Percentiles rank a stretch among this genome's conserved stretches.
Conservation (phyloP, 495 filamentous ascomycete species). For the Penicillium taxi region DNA sequence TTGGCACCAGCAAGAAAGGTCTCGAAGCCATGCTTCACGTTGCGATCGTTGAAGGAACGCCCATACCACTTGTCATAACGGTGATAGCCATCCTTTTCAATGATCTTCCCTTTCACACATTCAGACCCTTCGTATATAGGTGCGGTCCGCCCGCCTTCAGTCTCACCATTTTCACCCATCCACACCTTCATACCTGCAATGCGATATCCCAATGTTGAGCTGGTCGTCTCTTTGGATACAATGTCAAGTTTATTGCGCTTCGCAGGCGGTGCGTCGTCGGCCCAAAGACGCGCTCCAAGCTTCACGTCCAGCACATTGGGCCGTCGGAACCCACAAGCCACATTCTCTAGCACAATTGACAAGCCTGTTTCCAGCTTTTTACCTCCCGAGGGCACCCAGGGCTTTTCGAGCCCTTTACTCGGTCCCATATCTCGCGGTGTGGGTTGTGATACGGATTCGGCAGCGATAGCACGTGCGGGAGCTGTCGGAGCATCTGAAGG, state of each 20-base stretch:
- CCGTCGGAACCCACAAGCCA: slow-evolving; percentile 68
- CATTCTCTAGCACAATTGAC: slow-evolving; percentile 82
- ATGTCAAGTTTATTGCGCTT: slow-evolving; percentile 77
- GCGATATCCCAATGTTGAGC: slow-evolving; percentile 70
- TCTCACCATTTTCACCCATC: slow-evolving; percentile 51
- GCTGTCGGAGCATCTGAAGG: slow-evolving; percentile 9
- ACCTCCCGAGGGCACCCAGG: slow-evolving; percentile 43
- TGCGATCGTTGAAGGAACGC: slow-evolving; percentile 59
- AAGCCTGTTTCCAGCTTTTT: slow-evolving; percentile 61
- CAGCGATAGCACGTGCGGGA: slow-evolving; percentile 1
- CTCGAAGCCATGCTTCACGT: slow-evolving; percentile 65
- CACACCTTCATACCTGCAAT: slow-evolving; percentile 94
- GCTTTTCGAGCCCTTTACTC: slow-evolving; percentile 16
- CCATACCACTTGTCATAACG: slow-evolving; percentile 88
- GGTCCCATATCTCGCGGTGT: slow-evolving; percentile 1
- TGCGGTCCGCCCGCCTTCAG: slow-evolving; percentile 26
- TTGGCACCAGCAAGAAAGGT: slow-evolving; percentile 63
- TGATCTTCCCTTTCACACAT: slow-evolving; percentile 29
- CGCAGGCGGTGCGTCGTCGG: slow-evolving; percentile 64
- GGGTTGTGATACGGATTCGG: slow-evolving; percentile 5
- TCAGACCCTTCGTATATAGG: slow-evolving; percentile 34
- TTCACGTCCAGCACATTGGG: slow-evolving; percentile 96
- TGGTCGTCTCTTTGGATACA: slow-evolving; percentile 71
- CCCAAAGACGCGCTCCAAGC: slow-evolving; percentile 79
- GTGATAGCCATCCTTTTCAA: slow-evolving; percentile 51